These are phyloP conservation scores for Hemileccinum impolitum DNA, from an alignment of 768 basidiomycete species.

Conservation along the genomic window DNA sequence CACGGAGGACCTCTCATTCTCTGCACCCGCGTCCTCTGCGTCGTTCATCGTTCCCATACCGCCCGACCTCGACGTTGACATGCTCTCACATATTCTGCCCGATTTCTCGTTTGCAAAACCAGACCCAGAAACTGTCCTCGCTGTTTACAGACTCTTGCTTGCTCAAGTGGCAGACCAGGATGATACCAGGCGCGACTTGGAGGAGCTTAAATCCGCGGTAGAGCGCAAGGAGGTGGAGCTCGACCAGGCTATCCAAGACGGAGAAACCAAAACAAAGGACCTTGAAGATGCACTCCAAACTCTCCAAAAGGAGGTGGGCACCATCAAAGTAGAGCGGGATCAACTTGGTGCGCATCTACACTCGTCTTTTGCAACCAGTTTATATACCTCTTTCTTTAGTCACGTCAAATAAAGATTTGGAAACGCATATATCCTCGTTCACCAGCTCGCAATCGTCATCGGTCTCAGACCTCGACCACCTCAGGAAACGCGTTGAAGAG, in stretches of 20 bases:
- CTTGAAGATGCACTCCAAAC: conserved; percentile 50
- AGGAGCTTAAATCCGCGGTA: conserved; percentile 63
- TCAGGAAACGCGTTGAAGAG: conserved; percentile 65
- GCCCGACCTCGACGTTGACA: conserved; percentile 62
- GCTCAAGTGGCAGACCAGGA: conserved; percentile 57
- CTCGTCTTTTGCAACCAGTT: neutral
- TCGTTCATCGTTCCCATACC: conserved; percentile 46
- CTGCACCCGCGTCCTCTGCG: conserved; percentile 21
- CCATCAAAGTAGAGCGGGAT: conserved; percentile 60
- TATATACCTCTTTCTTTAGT: conserved; percentile 31
- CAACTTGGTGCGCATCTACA: conserved; percentile 53
- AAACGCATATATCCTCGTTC: conserved; percentile 54
- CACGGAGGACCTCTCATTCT: conserved; percentile 34
- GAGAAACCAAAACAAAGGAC: conserved; percentile 58
- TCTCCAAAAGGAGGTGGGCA: conserved; percentile 52
- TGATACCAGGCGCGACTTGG: conserved; percentile 56
- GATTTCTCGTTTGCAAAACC: conserved; percentile 55
- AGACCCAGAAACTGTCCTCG: conserved; percentile 55
- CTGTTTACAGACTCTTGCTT: conserved; percentile 60
- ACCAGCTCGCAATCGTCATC: conserved; percentile 60
- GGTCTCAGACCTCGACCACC: conserved; percentile 53
- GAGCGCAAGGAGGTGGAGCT: conserved; percentile 79
- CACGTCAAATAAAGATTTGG: conserved; percentile 43
- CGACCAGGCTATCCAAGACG: conserved; percentile 81
- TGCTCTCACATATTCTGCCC: conserved; percentile 58